Percentiles rank a stretch among this genome's conserved stretches.
Evolutionary conservation across 805 yeast genomes (phyloP).

Genomic region (Wickerhamiella kurtzmanii): DNA sequence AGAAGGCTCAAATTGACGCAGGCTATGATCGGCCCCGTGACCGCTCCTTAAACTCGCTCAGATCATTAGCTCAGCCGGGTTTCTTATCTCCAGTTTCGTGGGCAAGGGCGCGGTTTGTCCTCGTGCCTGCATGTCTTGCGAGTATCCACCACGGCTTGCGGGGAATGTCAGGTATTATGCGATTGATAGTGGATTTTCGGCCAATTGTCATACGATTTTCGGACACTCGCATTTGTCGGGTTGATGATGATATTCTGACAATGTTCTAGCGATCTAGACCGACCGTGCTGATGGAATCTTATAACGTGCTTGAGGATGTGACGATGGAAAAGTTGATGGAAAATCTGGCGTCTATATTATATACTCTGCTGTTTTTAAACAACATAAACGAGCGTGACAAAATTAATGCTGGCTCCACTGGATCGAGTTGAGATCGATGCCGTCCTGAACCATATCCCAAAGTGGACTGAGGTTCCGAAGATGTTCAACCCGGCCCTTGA

Average conservation of each 20-base stretch:
- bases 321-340: no score
- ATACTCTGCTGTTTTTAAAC: not conserved
- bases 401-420: constrained; percentile 95
- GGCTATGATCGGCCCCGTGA: not conserved
- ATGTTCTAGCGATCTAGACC: no score
- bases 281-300: no score
- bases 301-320: no score
- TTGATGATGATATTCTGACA: no score
- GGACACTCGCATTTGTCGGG: no score
- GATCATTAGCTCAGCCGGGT: not conserved
- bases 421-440: constrained; percentile 82
- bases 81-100: not conserved
- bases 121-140: not conserved
- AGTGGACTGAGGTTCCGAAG: constrained; percentile 86
- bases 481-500: constrained; percentile 77
- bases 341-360: not conserved
- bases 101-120: not conserved
- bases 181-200: no score
- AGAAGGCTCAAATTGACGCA: not conserved
- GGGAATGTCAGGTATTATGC: no score
- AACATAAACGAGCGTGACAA: no score
- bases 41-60: not conserved
- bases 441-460: constrained; percentile 99
- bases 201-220: no score
- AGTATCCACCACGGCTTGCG: no score